Evolutionary conservation across 208 protist genomes (phyloP).

Genomic region (Leptomonas pyrrhocoris): DNA sequence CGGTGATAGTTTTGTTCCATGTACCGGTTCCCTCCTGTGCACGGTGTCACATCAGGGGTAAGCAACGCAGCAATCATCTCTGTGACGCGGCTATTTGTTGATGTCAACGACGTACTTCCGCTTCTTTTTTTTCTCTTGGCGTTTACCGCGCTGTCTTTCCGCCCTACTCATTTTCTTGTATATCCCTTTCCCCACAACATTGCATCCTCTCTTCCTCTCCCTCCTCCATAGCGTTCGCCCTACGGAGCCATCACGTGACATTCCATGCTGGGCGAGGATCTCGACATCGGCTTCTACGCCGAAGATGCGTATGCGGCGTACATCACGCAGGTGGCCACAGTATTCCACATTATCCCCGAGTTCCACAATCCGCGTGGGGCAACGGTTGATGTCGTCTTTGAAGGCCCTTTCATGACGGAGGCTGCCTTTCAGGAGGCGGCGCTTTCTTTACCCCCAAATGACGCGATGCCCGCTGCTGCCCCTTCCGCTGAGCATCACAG

Average conservation of each 20-base stretch:
- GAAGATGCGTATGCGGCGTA: conserved; percentile 55
- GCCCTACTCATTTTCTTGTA: neutral
- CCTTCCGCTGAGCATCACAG: neutral
- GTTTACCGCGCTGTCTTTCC: neutral
- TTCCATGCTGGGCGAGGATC: conserved; percentile 27
- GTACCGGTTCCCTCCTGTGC: no score
- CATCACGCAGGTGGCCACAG: conserved; percentile 25
- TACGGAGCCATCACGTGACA: no score
- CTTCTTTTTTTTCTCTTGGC: neutral
- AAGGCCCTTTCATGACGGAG: conserved; percentile 19
- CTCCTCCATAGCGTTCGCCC: neutral
- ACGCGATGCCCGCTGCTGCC: neutral
- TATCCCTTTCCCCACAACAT: no score
- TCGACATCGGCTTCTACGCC: conserved; percentile 46
- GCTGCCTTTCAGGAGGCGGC: conserved; percentile 10
- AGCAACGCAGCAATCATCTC: no score
- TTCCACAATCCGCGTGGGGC: conserved; percentile 46
- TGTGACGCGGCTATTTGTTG: neutral
- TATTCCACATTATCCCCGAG: conserved; percentile 24
- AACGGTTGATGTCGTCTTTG: conserved; percentile 50
- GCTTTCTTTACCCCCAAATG: neutral
- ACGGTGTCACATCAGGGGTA: no score
- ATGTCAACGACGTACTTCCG: no score
- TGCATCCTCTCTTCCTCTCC: no score
- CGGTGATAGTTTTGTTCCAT: no score